Evolutionary conservation across 176 grass and related monocot genomes (phyloP), one percentile per base, ranked within the genome.

Genomic region (Carex parvula): DNA sequence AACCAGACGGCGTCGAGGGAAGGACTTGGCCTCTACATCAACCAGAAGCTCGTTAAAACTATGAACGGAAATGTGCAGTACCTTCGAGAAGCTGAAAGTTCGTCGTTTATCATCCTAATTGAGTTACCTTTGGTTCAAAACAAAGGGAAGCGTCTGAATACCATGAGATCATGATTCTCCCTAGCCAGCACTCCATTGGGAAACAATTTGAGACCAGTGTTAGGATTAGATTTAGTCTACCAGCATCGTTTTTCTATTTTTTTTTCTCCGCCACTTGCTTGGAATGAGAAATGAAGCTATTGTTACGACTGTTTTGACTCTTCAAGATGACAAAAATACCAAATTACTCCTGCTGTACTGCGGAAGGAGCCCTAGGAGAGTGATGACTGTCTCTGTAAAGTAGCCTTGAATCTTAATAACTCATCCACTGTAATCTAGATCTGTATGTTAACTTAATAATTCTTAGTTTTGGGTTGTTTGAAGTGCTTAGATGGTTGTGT

Each of bases 61-160:
- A 99, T 99, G 96, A 89, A 91, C 1, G 96, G 93, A 56, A 94
- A 83, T 10, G 87, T 94, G 33, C 96, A 95, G 70, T 94, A 95
- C 87, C 89, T 93, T 64, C 89, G 93, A 61, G 96, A 95, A 90
- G 89, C 96, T 12, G 88, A 95, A 12, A 91, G 59, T 32, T 88
- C 96, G 0, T 92, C 93, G 1, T 92, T 99, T 89, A 90, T 95
- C 11, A 85, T 95, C 53, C 88, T 99, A 32, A 56, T 95, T 18
- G 96, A 94, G 86, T 94, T 95, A 66, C 96, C 91, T 0, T 81
- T 94, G 60, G 91, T 86, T 54, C 88, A 91, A 32, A 85, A 71
- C 73, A 87, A 75, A 46, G 62, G 81, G 81, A 94, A 89, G 85
- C 83, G 86, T 16, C 21, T 30, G 50, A 54, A 32, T 16, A 17